Conservation (phyloP, 176 grass and related monocot species). For the Oropetium thomaeum region DNA sequence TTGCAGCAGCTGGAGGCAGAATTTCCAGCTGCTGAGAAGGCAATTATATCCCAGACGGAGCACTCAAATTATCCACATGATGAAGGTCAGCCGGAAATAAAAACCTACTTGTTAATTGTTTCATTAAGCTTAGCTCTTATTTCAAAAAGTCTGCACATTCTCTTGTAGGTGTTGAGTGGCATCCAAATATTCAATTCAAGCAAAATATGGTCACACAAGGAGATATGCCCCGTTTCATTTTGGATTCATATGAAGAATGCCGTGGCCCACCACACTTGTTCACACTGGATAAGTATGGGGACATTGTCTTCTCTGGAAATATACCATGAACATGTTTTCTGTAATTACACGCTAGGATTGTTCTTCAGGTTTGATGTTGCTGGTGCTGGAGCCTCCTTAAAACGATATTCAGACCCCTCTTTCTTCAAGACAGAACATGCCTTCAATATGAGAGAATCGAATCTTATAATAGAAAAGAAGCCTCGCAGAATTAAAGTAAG, state of each 20-base stretch:
- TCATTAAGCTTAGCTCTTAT: constrained; percentile 7
- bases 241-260: constrained; percentile 99
- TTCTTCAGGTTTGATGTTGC: constrained; percentile 94
- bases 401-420: constrained; percentile 97
- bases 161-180: constrained; percentile 70
- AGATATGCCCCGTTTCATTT: constrained; percentile 98
- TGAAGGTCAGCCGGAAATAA: constrained; percentile 57
- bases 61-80: constrained; percentile 62
- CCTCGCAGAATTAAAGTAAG: constrained; percentile 75
- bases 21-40: constrained; percentile 75
- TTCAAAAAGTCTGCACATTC: neutral
- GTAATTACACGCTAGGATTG: constrained; percentile 19
- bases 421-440: constrained; percentile 79
- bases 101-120: neutral
- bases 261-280: constrained; percentile 80
- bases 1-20: constrained; percentile 88
- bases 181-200: constrained; percentile 69
- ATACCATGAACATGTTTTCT: constrained; percentile 20
- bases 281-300: constrained; percentile 84
- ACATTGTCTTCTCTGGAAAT: constrained; percentile 25
- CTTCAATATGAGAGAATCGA: constrained; percentile 49
- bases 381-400: constrained; percentile 92
- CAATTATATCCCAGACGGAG: constrained; percentile 58
- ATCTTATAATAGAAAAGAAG: constrained; percentile 70
- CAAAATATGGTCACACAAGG: constrained; percentile 88